These are phyloP conservation scores for Colletotrichum musicola DNA, from an alignment of 2,329 filamentous ascomycete species.

Conservation along the genomic window DNA sequence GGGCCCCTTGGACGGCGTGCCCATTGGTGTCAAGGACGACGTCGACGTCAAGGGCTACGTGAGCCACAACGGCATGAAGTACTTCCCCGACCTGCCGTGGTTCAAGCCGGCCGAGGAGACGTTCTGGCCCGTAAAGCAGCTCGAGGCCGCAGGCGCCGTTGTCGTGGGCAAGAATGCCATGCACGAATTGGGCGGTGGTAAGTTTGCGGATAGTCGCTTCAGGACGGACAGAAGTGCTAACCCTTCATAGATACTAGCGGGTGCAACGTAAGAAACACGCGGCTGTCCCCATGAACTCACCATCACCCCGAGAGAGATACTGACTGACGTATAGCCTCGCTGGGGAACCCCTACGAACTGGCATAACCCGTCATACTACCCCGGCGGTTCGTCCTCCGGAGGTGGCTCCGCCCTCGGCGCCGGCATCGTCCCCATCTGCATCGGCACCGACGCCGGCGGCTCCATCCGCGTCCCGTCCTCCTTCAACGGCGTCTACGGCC, in stretches of 20 bases:
- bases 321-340: constrained; percentile 55
- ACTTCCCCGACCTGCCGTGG: constrained; percentile 65
- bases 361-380: constrained; percentile 81
- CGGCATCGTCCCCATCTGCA: constrained; percentile 79
- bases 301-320: too few species aligned
- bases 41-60: constrained; percentile 78
- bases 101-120: constrained; percentile 68
- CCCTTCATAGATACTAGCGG: constrained; percentile 78
- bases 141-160: constrained; percentile 81
- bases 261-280: constrained; percentile 73
- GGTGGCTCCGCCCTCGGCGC: constrained; percentile 77
- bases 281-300: too few species aligned
- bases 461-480: constrained; percentile 79
- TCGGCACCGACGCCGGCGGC: constrained; percentile 81
- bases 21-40: constrained; percentile 88
- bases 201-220: constrained; percentile 50
- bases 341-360: constrained; percentile 84
- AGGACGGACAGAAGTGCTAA: not conserved
- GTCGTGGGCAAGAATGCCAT: constrained; percentile 82
- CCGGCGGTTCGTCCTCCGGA: constrained; percentile 85
- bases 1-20: constrained; percentile 83
- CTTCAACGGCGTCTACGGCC: constrained; percentile 84
- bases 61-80: constrained; percentile 73
- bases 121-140: constrained; percentile 77
- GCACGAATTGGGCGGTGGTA: constrained; percentile 80